Base-by-base conservation (phyloP, 2,329 filamentous ascomycete genomes). In the Aspergillus hortae region DNA sequence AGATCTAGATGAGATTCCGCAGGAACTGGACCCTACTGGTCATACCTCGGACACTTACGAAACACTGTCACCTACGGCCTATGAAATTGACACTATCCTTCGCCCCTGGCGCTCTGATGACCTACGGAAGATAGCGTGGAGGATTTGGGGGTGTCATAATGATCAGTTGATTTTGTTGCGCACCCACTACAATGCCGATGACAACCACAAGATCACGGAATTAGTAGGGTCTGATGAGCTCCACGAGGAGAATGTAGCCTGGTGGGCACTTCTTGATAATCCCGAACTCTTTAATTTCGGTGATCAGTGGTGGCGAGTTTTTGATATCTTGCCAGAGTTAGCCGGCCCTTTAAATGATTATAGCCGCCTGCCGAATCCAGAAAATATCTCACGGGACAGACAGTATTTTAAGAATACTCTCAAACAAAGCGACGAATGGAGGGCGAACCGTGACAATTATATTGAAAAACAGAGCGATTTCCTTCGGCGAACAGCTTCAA, bases 41-140 rank as follows among this genome's bases (percentile, higher is more conserved):
- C 17, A 17, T 17, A 2, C 17, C 17, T 17, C 17, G 17, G 17
- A 17, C 17, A 17, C 17, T 10, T 27, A 35, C 6, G 11, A 11
- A 19, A 23, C 40, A 40, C 38, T 25, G 4, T 6, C n/a, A 25
- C 42, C 46, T 4, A 49, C 46, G 21, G 32, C 32, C 30, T 36
- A 45, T 32, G 51, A 49, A 23, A n/a, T 46, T 6, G 51, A 32
- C 1, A 45, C 35, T 11, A 49, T 53, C 35, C 41, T 53, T 19
- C 51, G 46, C 4, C 51, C 46, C 3, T 49, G 46, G 51, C 51
- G 42, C 23, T 46, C 51, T 3, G 17, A 53, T 11, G 14, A 49
- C 11, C 19, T 53, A n/a, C 46, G 51, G 14, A 41, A 46, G 51
- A 53, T 17, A 46, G 51, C 51, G 23, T 53, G 51, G 46, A 12